Percentiles rank a stretch among this genome's conserved stretches.
Evolutionary conservation across 2,329 filamentous ascomycete genomes (phyloP).

Genomic region (Pseudogymnoascus sp.): DNA sequence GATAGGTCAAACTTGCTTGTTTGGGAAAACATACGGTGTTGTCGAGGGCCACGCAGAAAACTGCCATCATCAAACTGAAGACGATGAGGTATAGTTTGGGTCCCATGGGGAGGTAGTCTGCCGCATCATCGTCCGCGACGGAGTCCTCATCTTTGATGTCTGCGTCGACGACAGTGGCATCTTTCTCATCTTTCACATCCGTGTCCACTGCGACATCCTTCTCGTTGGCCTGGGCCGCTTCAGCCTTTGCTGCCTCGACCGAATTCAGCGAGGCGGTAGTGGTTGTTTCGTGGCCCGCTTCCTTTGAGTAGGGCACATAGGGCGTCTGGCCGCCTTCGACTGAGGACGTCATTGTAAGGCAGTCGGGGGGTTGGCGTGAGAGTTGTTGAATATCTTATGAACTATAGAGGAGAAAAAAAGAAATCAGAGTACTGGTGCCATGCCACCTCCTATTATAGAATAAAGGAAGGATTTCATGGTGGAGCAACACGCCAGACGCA

Average conservation of each 20-base stretch:
- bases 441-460: background rate
- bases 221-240: background rate
- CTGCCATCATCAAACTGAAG: slow-evolving; percentile 35
- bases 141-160: background rate
- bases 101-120: slow-evolving; percentile 10
- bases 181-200: background rate
- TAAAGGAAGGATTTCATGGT: background rate
- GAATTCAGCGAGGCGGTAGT: background rate
- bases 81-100: slow-evolving; percentile 31
- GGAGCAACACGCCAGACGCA: background rate
- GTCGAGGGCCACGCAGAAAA: slow-evolving; percentile 41
- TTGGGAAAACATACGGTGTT: slow-evolving; percentile 13
- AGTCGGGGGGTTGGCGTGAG: background rate
- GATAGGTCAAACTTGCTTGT: slow-evolving; percentile 22
- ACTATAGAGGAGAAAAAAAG: background rate
- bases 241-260: background rate
- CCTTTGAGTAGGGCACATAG: background rate
- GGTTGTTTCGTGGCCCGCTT: background rate
- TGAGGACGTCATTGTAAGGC: background rate
- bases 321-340: background rate
- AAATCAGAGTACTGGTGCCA: background rate
- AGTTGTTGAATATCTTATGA: background rate
- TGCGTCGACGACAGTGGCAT: background rate
- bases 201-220: background rate
- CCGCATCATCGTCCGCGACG: background rate